Evolutionary conservation across 768 basidiomycete genomes (phyloP).

Genomic region (Mycena galopus): DNA sequence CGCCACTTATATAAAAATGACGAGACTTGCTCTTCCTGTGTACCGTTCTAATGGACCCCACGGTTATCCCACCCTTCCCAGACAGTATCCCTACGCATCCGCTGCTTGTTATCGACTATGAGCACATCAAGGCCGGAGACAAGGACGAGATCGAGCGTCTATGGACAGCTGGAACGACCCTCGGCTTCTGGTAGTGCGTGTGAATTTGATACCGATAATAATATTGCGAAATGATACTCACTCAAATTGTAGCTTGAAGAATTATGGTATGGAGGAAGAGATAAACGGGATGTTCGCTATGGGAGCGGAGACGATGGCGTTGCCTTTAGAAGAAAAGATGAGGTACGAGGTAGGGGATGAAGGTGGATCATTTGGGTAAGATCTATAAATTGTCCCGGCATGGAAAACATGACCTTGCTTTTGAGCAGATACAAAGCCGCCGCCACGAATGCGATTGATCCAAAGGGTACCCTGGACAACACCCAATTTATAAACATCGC

Average conservation of each 20-base stretch:
- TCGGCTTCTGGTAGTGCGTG: slow-evolving; percentile 67
- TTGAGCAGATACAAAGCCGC: slow-evolving; percentile 58
- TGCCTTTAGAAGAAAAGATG: slow-evolving; percentile 59
- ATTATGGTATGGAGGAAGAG: slow-evolving; percentile 56
- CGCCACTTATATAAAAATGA: no score
- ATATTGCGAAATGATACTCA: no score
- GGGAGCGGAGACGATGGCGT: slow-evolving; percentile 54
- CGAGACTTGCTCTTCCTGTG: no score
- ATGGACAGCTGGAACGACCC: slow-evolving; percentile 56
- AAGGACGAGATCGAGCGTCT: slow-evolving; percentile 53
- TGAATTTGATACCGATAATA: no score
- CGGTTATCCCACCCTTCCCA: slow-evolving; percentile 5
- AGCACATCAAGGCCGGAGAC: slow-evolving; percentile 49
- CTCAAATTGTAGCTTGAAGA: slow-evolving; percentile 58
- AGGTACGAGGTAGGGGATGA: slow-evolving; percentile 57
- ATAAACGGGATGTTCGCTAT: slow-evolving; percentile 57
- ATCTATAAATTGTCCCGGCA: no score
- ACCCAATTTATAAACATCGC: slow-evolving; percentile 63
- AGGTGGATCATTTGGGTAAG: slow-evolving; percentile 58
- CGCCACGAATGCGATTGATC: slow-evolving; percentile 60
- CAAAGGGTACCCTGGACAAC: slow-evolving; percentile 56
- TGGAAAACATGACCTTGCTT: no score
- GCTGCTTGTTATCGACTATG: slow-evolving; percentile 59
- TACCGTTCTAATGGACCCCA: no score
- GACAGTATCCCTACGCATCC: slow-evolving; percentile 55